Evolutionary conservation across 345 rosid species (phyloP), one percentile per base, ranked within the genome.

Genomic region (Heritiera littoralis): DNA sequence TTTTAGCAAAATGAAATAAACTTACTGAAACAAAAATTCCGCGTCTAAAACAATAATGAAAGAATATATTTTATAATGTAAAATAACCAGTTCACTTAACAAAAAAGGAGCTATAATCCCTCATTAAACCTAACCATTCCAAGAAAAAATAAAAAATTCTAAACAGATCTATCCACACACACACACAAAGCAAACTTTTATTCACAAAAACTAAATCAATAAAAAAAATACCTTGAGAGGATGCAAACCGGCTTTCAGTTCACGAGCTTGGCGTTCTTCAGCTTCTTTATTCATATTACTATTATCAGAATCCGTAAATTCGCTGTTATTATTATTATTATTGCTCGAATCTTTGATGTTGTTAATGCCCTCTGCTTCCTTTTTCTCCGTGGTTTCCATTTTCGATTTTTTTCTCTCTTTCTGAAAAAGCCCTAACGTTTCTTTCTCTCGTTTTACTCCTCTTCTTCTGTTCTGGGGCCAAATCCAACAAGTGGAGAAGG

Each of bases 201-300:
- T 30, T 32, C 70, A 46, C 66, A 18, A 4, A 76, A 61, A 61
- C 10, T 14, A 48, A 43, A 76, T 11, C n/a, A 61, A 75, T 2
- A 41, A 9, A 3, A 73, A 54, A 74, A 69, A 72, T 54, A 95
- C 98, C 98, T 91, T 91, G 66, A 96, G 97, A 81, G 99, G 97
- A 82, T 96, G 98, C 46, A 92, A 83, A 51, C 95, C 88, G 81
- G 91, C 92, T 79, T 95, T 93, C 83, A 90, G 94, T 18, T 92
- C 98, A 52, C 89, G 93, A 54, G 93, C 87, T 45, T 86, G 88
- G 83, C 94, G 92, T 81, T 95, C 94, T 77, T 91, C 90, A 65
- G 81, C 78, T 71, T 89, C 87, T 75, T 83, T 82, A 71, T 40
- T 76, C 65, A 49, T 79, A 46, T 77, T 75, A 7, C 55, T 35